phyloP scores from a whole-genome alignment of 2,329 filamentous ascomycete genomes.

The Fusarium sp. region DNA sequence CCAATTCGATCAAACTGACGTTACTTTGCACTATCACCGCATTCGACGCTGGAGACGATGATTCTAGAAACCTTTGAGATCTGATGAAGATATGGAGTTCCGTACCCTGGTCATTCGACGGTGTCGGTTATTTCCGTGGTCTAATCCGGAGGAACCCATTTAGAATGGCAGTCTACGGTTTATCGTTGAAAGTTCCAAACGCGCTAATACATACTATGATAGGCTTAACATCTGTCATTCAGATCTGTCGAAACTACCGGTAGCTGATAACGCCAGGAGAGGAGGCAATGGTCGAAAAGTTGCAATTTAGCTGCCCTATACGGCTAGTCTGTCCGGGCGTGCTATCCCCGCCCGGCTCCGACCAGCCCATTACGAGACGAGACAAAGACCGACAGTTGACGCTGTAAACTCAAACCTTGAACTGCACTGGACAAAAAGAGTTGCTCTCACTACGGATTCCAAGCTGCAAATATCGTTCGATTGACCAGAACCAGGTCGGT shows the following conservation, averaged over 20 bases:
- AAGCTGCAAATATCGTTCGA: slow-evolving; percentile 25
- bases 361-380: slow-evolving; percentile 25
- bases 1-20: too few relatives aligned
- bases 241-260: slow-evolving; percentile 27
- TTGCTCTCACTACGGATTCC: slow-evolving; percentile 11
- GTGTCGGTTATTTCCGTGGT: neutral
- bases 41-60: neutral
- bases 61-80: too few relatives aligned
- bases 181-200: neutral
- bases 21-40: too few relatives aligned
- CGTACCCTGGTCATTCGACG: neutral
- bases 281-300: slow-evolving; percentile 5
- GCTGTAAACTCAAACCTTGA: slow-evolving; percentile 22
- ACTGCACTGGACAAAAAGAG: slow-evolving; percentile 17
- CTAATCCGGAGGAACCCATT: neutral
- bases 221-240: slow-evolving; percentile 5
- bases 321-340: slow-evolving; percentile 45
- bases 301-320: slow-evolving; percentile 51
- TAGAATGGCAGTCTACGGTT: slow-evolving; percentile 9
- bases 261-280: slow-evolving; percentile 25
- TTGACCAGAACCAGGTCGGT: slow-evolving; percentile 22
- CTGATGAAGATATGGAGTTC: neutral
- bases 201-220: neutral
- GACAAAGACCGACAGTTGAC: slow-evolving; percentile 7
- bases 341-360: slow-evolving; percentile 32